Evolutionary conservation across 805 yeast genomes (phyloP).

Genomic region (Yarrowia sp.): DNA sequence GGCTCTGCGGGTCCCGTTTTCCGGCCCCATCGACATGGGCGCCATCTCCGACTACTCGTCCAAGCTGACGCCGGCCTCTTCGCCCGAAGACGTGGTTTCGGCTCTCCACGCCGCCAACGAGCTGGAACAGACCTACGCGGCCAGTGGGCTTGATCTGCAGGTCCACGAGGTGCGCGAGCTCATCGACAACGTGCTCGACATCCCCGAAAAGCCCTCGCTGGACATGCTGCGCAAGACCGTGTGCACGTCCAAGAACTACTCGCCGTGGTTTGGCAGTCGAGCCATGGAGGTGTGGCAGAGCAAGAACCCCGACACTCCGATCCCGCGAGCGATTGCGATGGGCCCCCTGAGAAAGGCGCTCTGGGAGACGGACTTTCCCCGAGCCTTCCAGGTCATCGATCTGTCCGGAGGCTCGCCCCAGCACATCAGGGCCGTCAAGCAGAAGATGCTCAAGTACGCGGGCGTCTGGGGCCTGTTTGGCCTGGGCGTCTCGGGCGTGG

Average conservation of each 20-base stretch:
- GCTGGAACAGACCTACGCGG: neutral
- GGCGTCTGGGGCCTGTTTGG: slow-evolving; percentile 12
- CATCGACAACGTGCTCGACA: neutral
- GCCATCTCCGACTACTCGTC: neutral
- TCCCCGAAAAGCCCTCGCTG: slow-evolving; percentile 2
- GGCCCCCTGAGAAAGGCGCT: neutral
- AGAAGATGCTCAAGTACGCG: slow-evolving; percentile 4
- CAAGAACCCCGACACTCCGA: neutral
- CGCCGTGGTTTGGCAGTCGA: slow-evolving; percentile 5
- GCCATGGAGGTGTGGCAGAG: slow-evolving; percentile 17
- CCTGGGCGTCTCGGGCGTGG: neutral
- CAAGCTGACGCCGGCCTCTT: neutral
- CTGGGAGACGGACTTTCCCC: slow-evolving; percentile 5
- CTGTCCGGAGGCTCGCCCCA: neutral
- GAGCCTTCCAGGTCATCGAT: slow-evolving; percentile 12
- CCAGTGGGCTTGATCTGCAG: neutral
- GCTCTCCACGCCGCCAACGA: slow-evolving; percentile 7
- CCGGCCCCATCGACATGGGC: slow-evolving; percentile 16
- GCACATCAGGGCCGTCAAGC: neutral
- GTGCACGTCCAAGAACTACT: slow-evolving; percentile 1
- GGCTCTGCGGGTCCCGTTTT: neutral
- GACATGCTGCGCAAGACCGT: neutral
- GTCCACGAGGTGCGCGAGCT: slow-evolving; percentile 1
- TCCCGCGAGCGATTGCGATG: neutral
- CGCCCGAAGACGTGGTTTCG: slow-evolving; percentile 1